Base-by-base conservation (phyloP, 2,329 filamentous ascomycete species). In the Atkinsonella texensis region DNA sequence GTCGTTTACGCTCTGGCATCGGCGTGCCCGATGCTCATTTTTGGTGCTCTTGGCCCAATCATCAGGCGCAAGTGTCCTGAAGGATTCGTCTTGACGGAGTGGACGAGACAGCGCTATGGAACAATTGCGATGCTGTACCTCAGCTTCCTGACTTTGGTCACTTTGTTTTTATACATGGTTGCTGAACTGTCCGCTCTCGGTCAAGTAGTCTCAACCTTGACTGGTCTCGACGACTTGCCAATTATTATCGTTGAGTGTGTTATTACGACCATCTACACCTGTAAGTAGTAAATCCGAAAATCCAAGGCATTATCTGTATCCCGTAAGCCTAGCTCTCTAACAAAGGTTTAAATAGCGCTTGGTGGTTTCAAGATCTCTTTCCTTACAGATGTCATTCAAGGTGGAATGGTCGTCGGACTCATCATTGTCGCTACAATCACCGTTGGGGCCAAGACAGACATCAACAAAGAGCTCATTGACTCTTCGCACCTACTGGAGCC, bases 101-200 rank as follows among this genome's bases (percentile, higher is more conserved):
- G 87, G 87, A 85, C 85, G 18, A 77, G 85, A 53, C 83, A 89
- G 69, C 78, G 87, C 54, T 93, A 89, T 67, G 88, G 87, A 17
- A 63, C 76, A 2, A 63, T 82, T 35, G 75, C 84, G 7, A 84
- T 83, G 50, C 69, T 90, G 39, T 91, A 87, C 63, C 73, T 93
- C 55, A 89, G 85, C 65, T 76, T 85, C 60, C 74, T 90, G 71
- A 89, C 86, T 44, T 74, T 91, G 48, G 81, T 89, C 48, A 91
- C 87, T 1, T 76, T 93, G 59, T 93, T 91, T 65, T 67, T 93
- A 49, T 93, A 91, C 74, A 91, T 93, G 87, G 82, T 91, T 28
- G 81, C 86, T 18, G 87, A 93, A 70, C 75, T 93, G 43, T 90
- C 86, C 9, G 85, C 87, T 12, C 73, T 93, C 31, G 85, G 89